A percentile compares a stretch with the other conserved stretches of the same genome.
Conservation (phyloP, 1,139 yeast species). For the Pichia sp. region DNA sequence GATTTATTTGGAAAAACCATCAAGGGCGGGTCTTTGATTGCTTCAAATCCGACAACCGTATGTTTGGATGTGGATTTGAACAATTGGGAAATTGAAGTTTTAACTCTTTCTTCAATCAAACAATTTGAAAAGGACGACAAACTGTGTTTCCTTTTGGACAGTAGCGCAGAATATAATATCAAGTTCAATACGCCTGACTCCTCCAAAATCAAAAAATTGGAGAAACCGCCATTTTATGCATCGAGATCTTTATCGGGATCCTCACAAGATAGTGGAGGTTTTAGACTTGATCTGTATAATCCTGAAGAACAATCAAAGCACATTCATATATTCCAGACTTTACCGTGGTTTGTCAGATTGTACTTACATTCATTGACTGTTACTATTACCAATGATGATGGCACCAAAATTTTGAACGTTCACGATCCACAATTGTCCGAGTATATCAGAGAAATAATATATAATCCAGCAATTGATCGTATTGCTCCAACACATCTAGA, state of each 20-base stretch:
- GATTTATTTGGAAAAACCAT: slow-evolving; percentile 65
- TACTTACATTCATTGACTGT: slow-evolving; percentile 62
- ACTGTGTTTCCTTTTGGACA: slow-evolving; percentile 23
- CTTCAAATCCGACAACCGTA: slow-evolving; percentile 32
- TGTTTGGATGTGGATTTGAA: slow-evolving; percentile 37
- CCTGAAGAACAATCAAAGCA: slow-evolving; percentile 41
- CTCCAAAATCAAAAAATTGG: slow-evolving; percentile 27
- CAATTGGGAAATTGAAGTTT: slow-evolving; percentile 38
- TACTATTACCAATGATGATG: slow-evolving; percentile 13
- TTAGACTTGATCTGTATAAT: slow-evolving; percentile 69
- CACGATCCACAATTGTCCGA: slow-evolving; percentile 24
- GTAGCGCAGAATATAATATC: slow-evolving; percentile 20
- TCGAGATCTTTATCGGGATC: slow-evolving; percentile 88
- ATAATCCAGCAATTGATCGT: slow-evolving; percentile 75
- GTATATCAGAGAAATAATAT: slow-evolving; percentile 48
- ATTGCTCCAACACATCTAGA: slow-evolving; percentile 80
- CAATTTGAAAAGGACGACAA: slow-evolving; percentile 7
- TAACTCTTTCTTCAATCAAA: slow-evolving; percentile 14
- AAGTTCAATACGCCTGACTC: slow-evolving; percentile 19
- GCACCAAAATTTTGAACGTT: slow-evolving; percentile 13
- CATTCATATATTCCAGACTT: slow-evolving; percentile 65
- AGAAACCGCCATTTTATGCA: slow-evolving; percentile 58
- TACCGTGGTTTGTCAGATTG: slow-evolving; percentile 91
- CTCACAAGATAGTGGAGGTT: slow-evolving; percentile 86
- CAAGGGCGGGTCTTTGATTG: slow-evolving; percentile 54